Evolutionary conservation across 2,329 filamentous ascomycete species (phyloP).

Genomic region (Cladophialophora bantiana): DNA sequence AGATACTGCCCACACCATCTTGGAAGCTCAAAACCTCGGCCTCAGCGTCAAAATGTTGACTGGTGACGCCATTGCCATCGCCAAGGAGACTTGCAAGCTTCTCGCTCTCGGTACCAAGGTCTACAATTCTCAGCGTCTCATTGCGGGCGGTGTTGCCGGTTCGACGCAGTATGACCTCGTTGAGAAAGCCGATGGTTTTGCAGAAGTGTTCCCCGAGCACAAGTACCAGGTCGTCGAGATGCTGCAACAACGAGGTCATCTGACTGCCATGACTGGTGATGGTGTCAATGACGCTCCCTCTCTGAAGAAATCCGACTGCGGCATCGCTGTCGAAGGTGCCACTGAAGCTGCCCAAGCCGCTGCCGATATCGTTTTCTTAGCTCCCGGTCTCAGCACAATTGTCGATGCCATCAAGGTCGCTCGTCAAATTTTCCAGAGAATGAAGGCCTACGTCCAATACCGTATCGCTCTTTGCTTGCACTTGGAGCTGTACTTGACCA

Average conservation of each 20-base stretch:
- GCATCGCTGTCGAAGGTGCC: conserved; percentile 75
- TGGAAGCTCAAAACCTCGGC: conserved; percentile 77
- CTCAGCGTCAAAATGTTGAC: conserved; percentile 83
- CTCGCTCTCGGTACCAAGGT: conserved; percentile 79
- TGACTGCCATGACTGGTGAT: conserved; percentile 79
- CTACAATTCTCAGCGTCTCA: conserved; percentile 79
- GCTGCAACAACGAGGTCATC: conserved; percentile 74
- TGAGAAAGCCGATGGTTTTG: conserved; percentile 76
- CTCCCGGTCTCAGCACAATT: conserved; percentile 73
- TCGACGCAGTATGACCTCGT: conserved; percentile 78
- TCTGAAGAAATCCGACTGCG: conserved; percentile 76
- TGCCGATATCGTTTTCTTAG: conserved; percentile 77
- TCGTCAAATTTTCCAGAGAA: conserved; percentile 77
- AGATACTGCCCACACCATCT: conserved; percentile 78
- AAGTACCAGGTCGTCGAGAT: conserved; percentile 80
- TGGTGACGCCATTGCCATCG: conserved; percentile 79
- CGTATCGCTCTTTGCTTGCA: conserved; percentile 77
- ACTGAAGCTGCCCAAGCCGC: conserved; percentile 76
- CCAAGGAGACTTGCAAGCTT: conserved; percentile 84
- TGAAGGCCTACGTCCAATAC: conserved; percentile 80
- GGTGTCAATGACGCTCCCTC: conserved; percentile 78
- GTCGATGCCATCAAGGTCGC: conserved; percentile 76
- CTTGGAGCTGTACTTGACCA: conserved; percentile 77
- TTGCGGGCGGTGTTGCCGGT: conserved; percentile 76
- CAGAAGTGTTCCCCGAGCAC: conserved; percentile 77